Evolutionary conservation across 495 filamentous ascomycete genomes (phyloP).

Genomic region (Penicillium nucicola): DNA sequence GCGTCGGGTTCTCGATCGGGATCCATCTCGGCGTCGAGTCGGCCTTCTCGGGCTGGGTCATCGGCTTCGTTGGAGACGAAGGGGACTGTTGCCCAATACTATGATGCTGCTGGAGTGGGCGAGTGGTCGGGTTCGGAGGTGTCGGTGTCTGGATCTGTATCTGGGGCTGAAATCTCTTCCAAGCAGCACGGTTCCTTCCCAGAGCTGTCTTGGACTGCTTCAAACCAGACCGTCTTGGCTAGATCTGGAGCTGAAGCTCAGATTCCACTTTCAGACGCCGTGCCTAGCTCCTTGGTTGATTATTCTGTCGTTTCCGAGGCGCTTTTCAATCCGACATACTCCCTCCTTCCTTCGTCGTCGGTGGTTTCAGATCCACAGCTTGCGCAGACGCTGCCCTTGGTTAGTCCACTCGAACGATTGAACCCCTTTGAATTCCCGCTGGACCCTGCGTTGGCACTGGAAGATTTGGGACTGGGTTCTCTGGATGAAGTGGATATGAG

Average conservation of each 20-base stretch:
- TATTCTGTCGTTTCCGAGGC: conserved; percentile 8
- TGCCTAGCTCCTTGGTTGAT: conserved; percentile 3
- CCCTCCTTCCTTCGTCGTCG: conserved; percentile 9
- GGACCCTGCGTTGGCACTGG: conserved; percentile 15
- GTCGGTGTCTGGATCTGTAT: conserved; percentile 10
- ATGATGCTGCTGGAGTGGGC: background rate
- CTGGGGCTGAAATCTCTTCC: background rate
- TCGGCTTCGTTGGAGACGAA: conserved; percentile 7
- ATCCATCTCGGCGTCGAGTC: background rate
- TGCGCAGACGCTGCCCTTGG: conserved; percentile 11
- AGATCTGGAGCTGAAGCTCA: background rate
- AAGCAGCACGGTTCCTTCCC: background rate
- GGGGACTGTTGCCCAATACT: background rate
- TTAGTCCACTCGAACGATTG: conserved; percentile 17
- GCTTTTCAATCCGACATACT: conserved; percentile 22
- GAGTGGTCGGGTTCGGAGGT: conserved; percentile 24
- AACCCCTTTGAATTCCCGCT: conserved; percentile 25
- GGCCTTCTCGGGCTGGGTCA: conserved; percentile 2
- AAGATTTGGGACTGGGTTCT: background rate
- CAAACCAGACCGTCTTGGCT: background rate
- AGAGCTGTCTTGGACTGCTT: background rate
- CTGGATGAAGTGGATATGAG: conserved; percentile 12
- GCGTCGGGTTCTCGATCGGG: background rate
- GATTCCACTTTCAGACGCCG: conserved; percentile 4
- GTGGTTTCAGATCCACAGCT: conserved; percentile 1